Evolutionary conservation across 768 basidiomycete genomes (phyloP).

Genomic region (Galerina sulciceps): DNA sequence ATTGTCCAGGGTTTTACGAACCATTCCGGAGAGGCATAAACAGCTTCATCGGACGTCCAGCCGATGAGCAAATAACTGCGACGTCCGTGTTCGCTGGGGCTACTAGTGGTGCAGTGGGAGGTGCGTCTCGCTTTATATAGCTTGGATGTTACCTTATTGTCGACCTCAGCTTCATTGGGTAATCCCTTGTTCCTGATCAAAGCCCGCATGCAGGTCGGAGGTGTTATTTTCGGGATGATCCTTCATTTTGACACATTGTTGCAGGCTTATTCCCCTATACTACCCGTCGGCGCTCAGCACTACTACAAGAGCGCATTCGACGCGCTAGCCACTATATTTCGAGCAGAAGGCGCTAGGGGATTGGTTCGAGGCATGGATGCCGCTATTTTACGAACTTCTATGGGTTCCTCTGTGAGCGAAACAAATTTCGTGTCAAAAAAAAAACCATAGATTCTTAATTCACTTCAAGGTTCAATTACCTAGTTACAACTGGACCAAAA

Average conservation of each 20-base stretch:
- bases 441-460: not conserved
- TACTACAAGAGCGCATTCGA: constrained; percentile 85
- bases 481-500: constrained; percentile 93
- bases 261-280: constrained; percentile 90
- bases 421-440: too few species aligned
- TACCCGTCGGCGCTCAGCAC: constrained; percentile 95
- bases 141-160: not conserved
- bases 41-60: constrained; percentile 60
- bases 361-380: constrained; percentile 91
- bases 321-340: constrained; percentile 80
- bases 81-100: constrained; percentile 90
- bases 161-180: constrained; percentile 65
- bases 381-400: constrained; percentile 90
- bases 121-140: constrained; percentile 39
- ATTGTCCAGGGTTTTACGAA: constrained; percentile 85
- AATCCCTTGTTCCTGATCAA: constrained; percentile 96
- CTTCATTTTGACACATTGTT: not conserved
- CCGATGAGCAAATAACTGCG: constrained; percentile 67
- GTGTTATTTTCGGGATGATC: not conserved
- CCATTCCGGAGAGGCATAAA: constrained; percentile 82
- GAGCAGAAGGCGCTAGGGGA: constrained; percentile 77
- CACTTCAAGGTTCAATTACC: constrained; percentile 82
- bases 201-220: constrained; percentile 89
- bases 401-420: constrained; percentile 77
- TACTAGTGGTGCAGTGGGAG: constrained; percentile 88